A percentile compares a stretch with the other conserved stretches of the same genome.
phyloP scores from a whole-genome alignment of 2,329 filamentous ascomycete genomes.

The Tothia fuscella region DNA sequence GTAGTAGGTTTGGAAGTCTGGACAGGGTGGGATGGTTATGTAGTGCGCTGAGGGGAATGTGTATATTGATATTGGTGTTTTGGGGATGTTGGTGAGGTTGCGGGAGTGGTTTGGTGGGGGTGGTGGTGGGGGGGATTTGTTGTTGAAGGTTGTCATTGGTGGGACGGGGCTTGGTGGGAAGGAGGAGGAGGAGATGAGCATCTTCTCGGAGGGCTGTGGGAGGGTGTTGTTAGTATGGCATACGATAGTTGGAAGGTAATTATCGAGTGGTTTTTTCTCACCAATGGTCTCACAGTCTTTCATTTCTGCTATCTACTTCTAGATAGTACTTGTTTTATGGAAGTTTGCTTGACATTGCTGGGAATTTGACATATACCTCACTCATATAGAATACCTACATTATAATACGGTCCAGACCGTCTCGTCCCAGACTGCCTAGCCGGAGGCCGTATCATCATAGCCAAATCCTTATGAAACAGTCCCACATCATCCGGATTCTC shows the following conservation, averaged over 20 bases:
- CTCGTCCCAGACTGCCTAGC: background rate
- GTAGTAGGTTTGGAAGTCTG: background rate
- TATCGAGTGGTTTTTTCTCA: background rate
- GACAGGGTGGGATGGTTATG: background rate
- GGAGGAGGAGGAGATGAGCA: slow-evolving; percentile 66
- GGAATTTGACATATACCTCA: background rate
- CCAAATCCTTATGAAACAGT: background rate
- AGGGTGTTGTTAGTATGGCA: slow-evolving; percentile 1
- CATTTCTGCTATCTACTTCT: background rate
- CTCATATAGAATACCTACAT: background rate
- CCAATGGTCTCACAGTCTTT: background rate
- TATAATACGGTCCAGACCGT: slow-evolving; percentile 2
- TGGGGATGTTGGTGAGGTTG: background rate
- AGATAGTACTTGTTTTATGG: background rate
- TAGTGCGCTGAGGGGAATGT: slow-evolving; percentile 1
- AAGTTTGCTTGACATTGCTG: background rate
- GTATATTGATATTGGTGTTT: slow-evolving; percentile 2
- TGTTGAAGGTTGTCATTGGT: background rate
- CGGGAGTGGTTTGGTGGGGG: background rate
- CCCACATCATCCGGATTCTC: slow-evolving; percentile 43
- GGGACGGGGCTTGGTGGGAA: slow-evolving; percentile 41
- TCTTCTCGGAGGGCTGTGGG: slow-evolving; percentile 66
- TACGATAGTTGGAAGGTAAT: background rate
- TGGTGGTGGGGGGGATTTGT: background rate
- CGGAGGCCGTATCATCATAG: background rate